Conservation (phyloP, 1,284 basidiomycete genomes). For the Athelia sp. region DNA sequence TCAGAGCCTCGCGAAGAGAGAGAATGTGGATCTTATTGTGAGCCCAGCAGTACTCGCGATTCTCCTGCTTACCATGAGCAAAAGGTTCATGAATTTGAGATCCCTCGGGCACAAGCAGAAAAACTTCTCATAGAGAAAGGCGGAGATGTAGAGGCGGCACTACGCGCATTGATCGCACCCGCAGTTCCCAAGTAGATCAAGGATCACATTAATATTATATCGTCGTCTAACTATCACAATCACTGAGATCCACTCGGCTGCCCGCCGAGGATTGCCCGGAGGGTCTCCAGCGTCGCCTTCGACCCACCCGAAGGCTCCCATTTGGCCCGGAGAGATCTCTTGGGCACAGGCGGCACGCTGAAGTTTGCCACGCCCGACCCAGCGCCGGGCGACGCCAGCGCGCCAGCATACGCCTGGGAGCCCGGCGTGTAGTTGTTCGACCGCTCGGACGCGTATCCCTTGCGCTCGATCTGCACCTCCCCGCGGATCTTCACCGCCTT, state of each 20-base stretch:
- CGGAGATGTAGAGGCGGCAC: constrained; percentile 39
- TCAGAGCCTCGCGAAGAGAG: constrained; percentile 37
- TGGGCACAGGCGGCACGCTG: neutral
- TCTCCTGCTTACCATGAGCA: neutral
- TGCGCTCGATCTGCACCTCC: neutral
- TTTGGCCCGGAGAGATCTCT: neutral
- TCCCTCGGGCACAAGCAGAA: constrained; percentile 53
- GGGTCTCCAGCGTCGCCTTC: neutral
- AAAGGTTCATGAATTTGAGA: constrained; percentile 62
- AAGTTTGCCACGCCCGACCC: neutral
- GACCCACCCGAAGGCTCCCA: neutral
- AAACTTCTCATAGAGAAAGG: constrained; percentile 45
- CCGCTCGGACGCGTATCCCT: neutral
- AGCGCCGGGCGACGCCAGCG: neutral
- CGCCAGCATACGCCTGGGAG: neutral
- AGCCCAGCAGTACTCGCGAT: constrained; percentile 13
- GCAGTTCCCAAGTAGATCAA: too few species aligned
- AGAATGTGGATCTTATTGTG: constrained; percentile 63
- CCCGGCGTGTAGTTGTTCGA: neutral
- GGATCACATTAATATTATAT: too few species aligned
- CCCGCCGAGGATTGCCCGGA: neutral
- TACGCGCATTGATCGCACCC: constrained; percentile 29
- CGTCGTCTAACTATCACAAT: too few species aligned
- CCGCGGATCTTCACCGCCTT: neutral
- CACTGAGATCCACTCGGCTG: too few species aligned